Evolutionary conservation across 23 red algal genomes (phyloP), one percentile per base, ranked within the genome.

Genomic region (Rhodosorus marinus): DNA sequence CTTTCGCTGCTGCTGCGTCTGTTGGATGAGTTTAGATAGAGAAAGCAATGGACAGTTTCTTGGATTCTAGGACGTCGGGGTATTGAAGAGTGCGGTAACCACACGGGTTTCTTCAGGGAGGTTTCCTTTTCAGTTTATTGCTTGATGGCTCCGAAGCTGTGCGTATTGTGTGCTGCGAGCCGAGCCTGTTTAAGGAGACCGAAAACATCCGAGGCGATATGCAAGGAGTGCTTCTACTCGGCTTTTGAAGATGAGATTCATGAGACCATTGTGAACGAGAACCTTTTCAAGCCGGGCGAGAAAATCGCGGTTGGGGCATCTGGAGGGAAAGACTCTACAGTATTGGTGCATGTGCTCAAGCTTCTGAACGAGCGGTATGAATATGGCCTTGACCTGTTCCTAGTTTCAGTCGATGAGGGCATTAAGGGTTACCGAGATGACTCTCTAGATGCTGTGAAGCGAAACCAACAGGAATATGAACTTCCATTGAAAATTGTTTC

Each of bases 391-490:
- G 71, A 85, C 31, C 59, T 98, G 54, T 62, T 70, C 23, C 65
- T 98, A 25, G 72, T 98, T 23, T 57, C 71, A 34, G 60, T 98
- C 26, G 90, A 98, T 57, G 90, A 98, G 57, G 90, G 90, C 36
- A 98, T 98, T 6, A 55, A 72, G 31, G 90, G 90, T 1, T 98
- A 98, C 57, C 71, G 90, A 30, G 90, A 98, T 40, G 90, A 83
- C 50, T 85, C 78, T 26, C 29, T 98, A 6, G 75, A 33, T 8
- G 69, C 90, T 0, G 90, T 85, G 0, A 15, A 61, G 29, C 36
- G 62, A 20, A 78, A 85, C 42, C 55, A 72, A 29, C 48, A 48
- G 26, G 35, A 67, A 26, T 71, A 80, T 25, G 74, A 64, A 29
- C 38, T 98, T 0, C 90, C 90, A 24, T 54, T 98, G 5, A 32